Conservation (phyloP, 2,329 filamentous ascomycete species). For the Colletotrichum sublineola region DNA sequence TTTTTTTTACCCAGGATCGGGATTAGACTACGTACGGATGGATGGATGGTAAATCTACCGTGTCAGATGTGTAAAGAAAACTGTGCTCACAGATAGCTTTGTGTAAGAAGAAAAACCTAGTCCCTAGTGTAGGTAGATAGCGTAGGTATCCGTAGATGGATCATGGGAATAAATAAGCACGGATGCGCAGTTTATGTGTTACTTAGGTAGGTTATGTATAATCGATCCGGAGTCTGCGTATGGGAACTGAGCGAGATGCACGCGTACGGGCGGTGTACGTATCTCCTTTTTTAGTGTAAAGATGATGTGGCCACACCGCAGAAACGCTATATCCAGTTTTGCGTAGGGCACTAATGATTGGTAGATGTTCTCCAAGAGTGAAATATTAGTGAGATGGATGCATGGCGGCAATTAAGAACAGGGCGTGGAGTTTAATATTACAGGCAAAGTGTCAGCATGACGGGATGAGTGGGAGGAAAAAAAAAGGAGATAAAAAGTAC, state of each 20-base stretch:
- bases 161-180: not conserved
- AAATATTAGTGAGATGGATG: not conserved
- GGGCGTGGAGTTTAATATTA: not conserved
- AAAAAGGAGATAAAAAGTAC: not conserved
- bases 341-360: not conserved
- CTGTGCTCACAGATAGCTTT: not conserved
- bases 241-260: too few species aligned
- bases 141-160: too few species aligned
- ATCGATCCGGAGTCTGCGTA: too few species aligned
- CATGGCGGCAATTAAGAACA: not conserved
- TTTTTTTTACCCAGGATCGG: not conserved
- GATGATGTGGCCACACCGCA: not conserved
- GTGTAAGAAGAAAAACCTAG: not conserved
- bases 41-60: not conserved
- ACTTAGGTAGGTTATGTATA: not conserved
- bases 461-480: too few species aligned
- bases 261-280: too few species aligned
- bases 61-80: not conserved
- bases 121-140: too few species aligned
- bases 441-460: not conserved
- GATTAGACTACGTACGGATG: not conserved
- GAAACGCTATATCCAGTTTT: not conserved
- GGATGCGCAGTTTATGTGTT: not conserved
- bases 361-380: not conserved
- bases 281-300: not conserved